Conservation (phyloP, 1,284 basidiomycete genomes). For the Cryptococcus sp. region DNA sequence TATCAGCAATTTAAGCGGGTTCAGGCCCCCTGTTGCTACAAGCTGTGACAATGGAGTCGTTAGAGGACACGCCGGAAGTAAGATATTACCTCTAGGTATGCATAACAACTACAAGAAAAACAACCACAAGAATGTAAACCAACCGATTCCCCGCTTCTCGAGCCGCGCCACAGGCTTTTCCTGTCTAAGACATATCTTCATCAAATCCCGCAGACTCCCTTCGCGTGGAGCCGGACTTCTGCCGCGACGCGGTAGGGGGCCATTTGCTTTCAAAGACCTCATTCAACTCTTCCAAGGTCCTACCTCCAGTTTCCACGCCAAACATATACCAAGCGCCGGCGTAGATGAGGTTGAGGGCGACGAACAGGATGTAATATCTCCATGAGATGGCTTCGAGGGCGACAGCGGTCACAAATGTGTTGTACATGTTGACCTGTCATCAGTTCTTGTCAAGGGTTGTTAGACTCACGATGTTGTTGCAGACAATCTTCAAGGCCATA, state of each 20-base stretch:
- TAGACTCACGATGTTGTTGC: conserved; percentile 7
- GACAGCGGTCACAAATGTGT: conserved; percentile 67
- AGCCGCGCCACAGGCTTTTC: too few species aligned
- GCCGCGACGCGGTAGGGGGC: conserved; percentile 14
- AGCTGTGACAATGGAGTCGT: too few species aligned
- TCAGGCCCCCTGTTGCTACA: too few species aligned
- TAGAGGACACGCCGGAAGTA: too few species aligned
- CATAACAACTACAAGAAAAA: too few species aligned
- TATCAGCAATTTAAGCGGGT: too few species aligned
- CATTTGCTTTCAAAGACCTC: conserved; percentile 14
- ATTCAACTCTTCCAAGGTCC: conserved; percentile 17
- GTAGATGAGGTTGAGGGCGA: conserved; percentile 16
- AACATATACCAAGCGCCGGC: conserved; percentile 14
- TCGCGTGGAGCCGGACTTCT: too few species aligned
- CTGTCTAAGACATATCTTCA: too few species aligned
- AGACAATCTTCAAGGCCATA: conserved; percentile 14
- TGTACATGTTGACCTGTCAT: conserved; percentile 13
- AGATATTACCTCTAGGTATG: too few species aligned
- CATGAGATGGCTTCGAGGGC: conserved; percentile 59
- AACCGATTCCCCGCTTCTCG: too few species aligned
- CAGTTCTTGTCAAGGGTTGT: neutral
- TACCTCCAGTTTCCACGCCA: conserved; percentile 16
- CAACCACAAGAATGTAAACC: too few species aligned
- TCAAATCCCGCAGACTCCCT: too few species aligned
- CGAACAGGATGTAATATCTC: conserved; percentile 54